Evolutionary conservation across 176 grass and related monocot genomes (phyloP).

Genomic region (Zea luxurians): DNA sequence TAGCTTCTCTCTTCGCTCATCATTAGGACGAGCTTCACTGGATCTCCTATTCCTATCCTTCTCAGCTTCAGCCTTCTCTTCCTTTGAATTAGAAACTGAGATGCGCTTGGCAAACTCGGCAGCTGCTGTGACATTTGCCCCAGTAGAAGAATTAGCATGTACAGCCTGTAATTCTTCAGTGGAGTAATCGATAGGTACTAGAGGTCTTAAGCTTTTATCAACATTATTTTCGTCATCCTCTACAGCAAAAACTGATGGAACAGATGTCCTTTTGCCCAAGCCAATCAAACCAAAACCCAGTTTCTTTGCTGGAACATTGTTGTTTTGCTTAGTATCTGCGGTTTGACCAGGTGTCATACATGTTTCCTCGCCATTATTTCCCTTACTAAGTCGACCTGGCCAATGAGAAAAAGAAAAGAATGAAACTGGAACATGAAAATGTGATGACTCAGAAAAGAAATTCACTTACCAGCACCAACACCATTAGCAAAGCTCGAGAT

Average conservation of each 20-base stretch:
- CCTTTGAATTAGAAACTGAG: constrained; percentile 63
- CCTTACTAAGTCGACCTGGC: constrained; percentile 49
- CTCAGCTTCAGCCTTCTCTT: constrained; percentile 59
- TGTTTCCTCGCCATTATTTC: constrained; percentile 44
- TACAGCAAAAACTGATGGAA: constrained; percentile 89
- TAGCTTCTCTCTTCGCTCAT: constrained; percentile 59
- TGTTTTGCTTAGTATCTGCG: constrained; percentile 60
- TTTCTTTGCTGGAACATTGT: constrained; percentile 66
- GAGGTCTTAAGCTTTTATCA: constrained; percentile 79
- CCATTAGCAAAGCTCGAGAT: constrained; percentile 41
- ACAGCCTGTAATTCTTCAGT: constrained; percentile 86
- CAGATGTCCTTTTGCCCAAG: constrained; percentile 77
- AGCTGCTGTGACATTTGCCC: constrained; percentile 68
- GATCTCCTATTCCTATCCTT: constrained; percentile 72
- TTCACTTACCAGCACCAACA: constrained; percentile 48
- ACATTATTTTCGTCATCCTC: constrained; percentile 74
- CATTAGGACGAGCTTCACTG: constrained; percentile 42
- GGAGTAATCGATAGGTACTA: constrained; percentile 86
- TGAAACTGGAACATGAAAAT: constrained; percentile 4
- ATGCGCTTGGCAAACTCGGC: constrained; percentile 91
- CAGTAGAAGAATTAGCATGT: constrained; percentile 54
- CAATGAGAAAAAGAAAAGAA: constrained; percentile 35
- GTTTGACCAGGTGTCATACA: constrained; percentile 21
- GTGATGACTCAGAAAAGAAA: background rate
- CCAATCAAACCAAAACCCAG: constrained; percentile 90